These are phyloP conservation scores for Sanghuangporus baumii DNA, from an alignment of 1,284 basidiomycete species.

Conservation along the genomic window DNA sequence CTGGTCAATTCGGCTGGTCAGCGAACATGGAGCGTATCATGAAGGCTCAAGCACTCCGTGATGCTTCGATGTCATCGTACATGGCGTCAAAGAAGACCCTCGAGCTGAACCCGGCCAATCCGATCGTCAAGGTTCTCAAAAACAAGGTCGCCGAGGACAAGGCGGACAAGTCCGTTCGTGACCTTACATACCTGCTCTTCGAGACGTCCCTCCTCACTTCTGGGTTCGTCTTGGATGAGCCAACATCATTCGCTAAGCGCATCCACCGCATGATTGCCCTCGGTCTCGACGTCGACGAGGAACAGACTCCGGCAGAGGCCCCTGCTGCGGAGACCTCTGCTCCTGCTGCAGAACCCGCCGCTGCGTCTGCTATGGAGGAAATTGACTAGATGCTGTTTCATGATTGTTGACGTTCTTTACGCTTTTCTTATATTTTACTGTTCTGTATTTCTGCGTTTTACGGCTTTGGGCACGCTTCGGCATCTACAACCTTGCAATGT, in stretches of 20 bases:
- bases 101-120: constrained; percentile 92
- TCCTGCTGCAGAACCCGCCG: constrained; percentile 40
- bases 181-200: constrained; percentile 93
- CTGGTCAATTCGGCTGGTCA: constrained; percentile 99
- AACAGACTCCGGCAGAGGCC: constrained; percentile 34
- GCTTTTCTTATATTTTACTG: constrained; percentile 1
- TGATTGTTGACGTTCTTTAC: constrained; percentile 12
- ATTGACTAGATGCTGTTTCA: constrained; percentile 52
- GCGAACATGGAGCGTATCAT: constrained; percentile 99
- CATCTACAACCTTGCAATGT: constrained; percentile 2
- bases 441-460: constrained; percentile 8
- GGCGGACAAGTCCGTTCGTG: constrained; percentile 97
- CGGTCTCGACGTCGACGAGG: constrained; percentile 80
- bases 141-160: constrained; percentile 95
- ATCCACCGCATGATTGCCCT: constrained; percentile 97
- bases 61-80: constrained; percentile 99
- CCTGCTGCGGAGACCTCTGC: constrained; percentile 37
- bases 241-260: constrained; percentile 91
- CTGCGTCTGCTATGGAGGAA: constrained; percentile 81
- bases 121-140: constrained; percentile 96
- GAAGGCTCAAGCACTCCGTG: constrained; percentile 98
- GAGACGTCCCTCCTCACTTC: constrained; percentile 95
- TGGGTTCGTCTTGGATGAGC: constrained; percentile 94
- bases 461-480: constrained; percentile 11
- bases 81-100: constrained; percentile 99